Conservation (phyloP, 768 basidiomycete genomes). For the Suillus subluteus region DNA sequence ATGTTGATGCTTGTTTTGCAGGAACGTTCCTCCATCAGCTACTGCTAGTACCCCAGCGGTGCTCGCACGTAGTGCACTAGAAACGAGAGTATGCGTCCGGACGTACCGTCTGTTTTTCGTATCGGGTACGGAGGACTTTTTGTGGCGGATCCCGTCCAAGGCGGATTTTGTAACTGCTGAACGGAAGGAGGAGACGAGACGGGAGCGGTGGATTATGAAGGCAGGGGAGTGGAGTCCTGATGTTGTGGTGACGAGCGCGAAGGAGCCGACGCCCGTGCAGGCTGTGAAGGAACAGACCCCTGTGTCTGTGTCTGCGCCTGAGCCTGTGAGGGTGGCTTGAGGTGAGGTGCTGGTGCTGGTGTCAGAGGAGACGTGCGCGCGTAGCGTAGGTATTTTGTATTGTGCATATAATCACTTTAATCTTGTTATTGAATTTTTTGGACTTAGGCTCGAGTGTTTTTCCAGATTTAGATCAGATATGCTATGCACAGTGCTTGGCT, state of each 20-base stretch:
- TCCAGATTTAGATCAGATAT: background rate
- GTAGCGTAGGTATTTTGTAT: background rate
- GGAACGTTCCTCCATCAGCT: conserved; percentile 24
- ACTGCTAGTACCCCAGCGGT: conserved; percentile 44
- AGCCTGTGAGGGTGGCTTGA: background rate
- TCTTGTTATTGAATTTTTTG: background rate
- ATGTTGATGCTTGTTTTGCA: conserved; percentile 27
- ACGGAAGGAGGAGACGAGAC: conserved; percentile 19
- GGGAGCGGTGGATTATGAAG: conserved; percentile 31
- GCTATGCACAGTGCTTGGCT: background rate
- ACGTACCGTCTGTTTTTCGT: conserved; percentile 86
- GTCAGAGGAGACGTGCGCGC: background rate
- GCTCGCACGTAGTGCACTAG: conserved; percentile 61
- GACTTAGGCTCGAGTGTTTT: background rate
- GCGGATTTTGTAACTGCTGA: conserved; percentile 41
- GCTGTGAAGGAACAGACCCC: background rate
- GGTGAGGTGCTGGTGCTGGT: background rate
- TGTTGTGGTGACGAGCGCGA: background rate
- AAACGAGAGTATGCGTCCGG: conserved; percentile 83
- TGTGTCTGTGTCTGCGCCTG: background rate
- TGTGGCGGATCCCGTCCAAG: conserved; percentile 49
- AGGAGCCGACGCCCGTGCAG: background rate
- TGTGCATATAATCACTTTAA: background rate
- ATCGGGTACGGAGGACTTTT: conserved; percentile 64
- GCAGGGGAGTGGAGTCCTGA: conserved; percentile 3